These are phyloP conservation scores for Zygosaccharomyces gambellarensis DNA, from an alignment of 805 yeast genomes.

Conservation along the genomic window DNA sequence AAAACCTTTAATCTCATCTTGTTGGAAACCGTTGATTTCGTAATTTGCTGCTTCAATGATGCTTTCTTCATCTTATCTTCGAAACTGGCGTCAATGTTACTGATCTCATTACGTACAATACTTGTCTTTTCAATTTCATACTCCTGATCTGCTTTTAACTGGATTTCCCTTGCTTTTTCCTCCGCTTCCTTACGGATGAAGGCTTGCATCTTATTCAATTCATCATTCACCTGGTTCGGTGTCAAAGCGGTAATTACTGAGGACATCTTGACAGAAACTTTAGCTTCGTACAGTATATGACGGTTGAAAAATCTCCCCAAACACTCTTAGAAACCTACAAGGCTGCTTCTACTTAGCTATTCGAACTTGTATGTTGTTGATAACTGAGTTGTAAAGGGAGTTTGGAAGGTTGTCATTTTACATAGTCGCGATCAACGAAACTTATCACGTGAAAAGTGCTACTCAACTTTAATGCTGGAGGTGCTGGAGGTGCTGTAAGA, in stretches of 20 bases:
- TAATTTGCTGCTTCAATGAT: constrained; percentile 86
- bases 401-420: neutral
- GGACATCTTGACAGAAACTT: constrained; percentile 27
- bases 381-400: constrained; percentile 3
- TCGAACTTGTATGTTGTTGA: neutral
- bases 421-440: constrained; percentile 1
- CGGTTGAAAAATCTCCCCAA: neutral
- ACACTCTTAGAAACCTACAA: neutral
- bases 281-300: neutral
- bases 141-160: constrained; percentile 95
- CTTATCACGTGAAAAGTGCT: neutral
- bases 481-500: too few species aligned
- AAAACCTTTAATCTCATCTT: constrained; percentile 90
- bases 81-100: constrained; percentile 76
- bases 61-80: constrained; percentile 87
- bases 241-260: constrained; percentile 35
- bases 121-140: constrained; percentile 96
- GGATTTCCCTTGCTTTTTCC: constrained; percentile 95
- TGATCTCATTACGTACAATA: constrained; percentile 86
- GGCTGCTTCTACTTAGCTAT: neutral
- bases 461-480: too few species aligned
- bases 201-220: constrained; percentile 95
- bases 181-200: constrained; percentile 99
- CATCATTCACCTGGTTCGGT: constrained; percentile 74
- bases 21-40: constrained; percentile 91